Conservation (phyloP, 345 rosid genomes). For the Arabidopsis arenosa region DNA sequence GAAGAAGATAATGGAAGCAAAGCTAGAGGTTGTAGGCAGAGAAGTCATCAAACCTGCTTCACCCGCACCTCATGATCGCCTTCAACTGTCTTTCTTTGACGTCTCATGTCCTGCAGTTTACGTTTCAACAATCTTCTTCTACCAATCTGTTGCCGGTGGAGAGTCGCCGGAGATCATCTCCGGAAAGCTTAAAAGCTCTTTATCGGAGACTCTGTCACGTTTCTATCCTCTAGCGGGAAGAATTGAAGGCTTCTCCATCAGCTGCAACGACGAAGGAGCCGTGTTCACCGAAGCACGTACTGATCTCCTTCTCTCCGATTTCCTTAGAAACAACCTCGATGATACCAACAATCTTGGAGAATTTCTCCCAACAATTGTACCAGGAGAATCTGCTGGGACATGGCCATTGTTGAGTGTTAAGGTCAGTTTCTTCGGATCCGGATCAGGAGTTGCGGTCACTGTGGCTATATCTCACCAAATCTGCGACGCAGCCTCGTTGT, state of each 20-base stretch:
- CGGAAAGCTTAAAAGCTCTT: slow-evolving; percentile 39
- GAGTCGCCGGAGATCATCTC: neutral
- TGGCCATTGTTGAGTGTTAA: slow-evolving; percentile 26
- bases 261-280: slow-evolving; percentile 52
- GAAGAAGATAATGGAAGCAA: neutral
- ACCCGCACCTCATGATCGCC: neutral
- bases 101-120: neutral
- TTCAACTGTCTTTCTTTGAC: neutral
- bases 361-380: neutral
- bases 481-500: slow-evolving; percentile 50
- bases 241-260: slow-evolving; percentile 43
- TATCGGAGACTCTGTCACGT: slow-evolving; percentile 45
- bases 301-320: slow-evolving; percentile 35
- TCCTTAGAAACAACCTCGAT: slow-evolving; percentile 11
- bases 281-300: slow-evolving; percentile 46
- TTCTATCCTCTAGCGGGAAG: slow-evolving; percentile 62
- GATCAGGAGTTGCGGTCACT: slow-evolving; percentile 52
- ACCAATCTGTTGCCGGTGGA: no score
- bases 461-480: slow-evolving; percentile 50
- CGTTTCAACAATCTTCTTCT: slow-evolving; percentile 3
- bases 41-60: slow-evolving; percentile 19
- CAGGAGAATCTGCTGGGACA: neutral
- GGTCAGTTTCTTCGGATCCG: slow-evolving; percentile 46
- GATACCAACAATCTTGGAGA: neutral
- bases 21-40: neutral